Conservation (phyloP, 805 yeast genomes). For the Metschnikowia similis region DNA sequence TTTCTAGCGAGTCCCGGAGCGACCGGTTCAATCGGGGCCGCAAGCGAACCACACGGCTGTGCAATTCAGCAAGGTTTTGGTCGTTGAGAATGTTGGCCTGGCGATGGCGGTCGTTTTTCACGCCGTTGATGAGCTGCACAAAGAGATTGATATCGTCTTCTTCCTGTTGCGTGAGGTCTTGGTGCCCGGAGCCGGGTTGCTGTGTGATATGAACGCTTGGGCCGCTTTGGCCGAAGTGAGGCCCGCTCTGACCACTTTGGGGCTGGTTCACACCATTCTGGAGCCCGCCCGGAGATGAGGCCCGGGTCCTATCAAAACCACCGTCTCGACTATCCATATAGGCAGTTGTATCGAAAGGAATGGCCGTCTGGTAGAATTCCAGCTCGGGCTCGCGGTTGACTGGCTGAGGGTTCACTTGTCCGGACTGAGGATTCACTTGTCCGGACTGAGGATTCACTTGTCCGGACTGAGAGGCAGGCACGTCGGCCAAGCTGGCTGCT, state of each 20-base stretch:
- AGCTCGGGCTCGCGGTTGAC: slow-evolving; percentile 21
- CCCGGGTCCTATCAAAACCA: no score
- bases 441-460: background rate
- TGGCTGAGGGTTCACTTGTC: background rate
- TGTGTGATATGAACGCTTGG: background rate
- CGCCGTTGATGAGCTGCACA: slow-evolving; percentile 57
- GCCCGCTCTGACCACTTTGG: no score
- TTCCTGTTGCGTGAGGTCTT: slow-evolving; percentile 53
- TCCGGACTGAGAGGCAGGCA: background rate
- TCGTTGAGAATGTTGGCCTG: slow-evolving; percentile 39
- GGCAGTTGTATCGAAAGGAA: slow-evolving; percentile 11
- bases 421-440: no score
- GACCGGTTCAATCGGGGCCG: slow-evolving; percentile 68
- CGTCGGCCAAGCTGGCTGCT: slow-evolving; percentile 79
- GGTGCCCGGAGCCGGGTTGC: slow-evolving; percentile 3
- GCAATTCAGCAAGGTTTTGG: slow-evolving; percentile 51
- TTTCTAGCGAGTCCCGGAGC: slow-evolving; percentile 52
- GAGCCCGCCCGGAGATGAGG: no score
- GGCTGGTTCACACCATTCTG: no score
- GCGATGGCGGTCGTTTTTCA: slow-evolving; percentile 45
- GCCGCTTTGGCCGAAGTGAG: no score
- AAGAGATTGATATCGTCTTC: slow-evolving; percentile 68
- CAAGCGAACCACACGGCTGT: slow-evolving; percentile 53
- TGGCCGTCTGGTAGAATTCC: slow-evolving; percentile 18
- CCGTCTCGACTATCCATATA: slow-evolving; percentile 2